Conservation (phyloP, 345 rosid genomes). For the Hypericum perforatum region DNA sequence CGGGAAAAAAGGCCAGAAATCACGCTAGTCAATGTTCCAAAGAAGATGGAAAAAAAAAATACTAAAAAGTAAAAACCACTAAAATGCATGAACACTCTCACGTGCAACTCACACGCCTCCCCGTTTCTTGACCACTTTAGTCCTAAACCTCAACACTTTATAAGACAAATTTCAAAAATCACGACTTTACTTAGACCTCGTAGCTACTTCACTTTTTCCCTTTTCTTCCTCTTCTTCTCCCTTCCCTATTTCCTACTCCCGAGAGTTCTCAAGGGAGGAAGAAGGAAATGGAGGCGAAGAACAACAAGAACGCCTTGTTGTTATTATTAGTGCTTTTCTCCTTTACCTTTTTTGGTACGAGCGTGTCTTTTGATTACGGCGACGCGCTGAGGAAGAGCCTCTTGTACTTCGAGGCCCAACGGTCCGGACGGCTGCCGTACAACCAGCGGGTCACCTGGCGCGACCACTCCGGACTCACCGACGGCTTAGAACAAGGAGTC, state of each 20-base stretch:
- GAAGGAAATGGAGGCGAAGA: not conserved
- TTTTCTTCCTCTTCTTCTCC: not conserved
- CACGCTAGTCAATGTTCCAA: not conserved
- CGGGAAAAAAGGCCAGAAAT: not conserved
- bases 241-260: not conserved
- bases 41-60: not conserved
- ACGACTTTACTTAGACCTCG: not conserved
- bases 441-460: conserved; percentile 88
- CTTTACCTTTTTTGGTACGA: not conserved
- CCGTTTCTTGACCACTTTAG: no score
- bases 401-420: conserved; percentile 85
- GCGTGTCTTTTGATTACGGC: conserved; percentile 36
- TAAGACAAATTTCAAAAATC: not conserved
- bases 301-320: not conserved
- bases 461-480: conserved; percentile 85
- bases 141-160: not conserved
- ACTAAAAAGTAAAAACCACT: not conserved
- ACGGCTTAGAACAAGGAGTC: conserved; percentile 93
- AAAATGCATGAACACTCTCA: not conserved
- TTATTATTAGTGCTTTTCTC: not conserved
- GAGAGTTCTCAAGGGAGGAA: not conserved
- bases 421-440: conserved; percentile 83
- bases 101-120: conserved; percentile 1
- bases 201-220: not conserved
- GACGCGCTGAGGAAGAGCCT: conserved; percentile 83